These are phyloP conservation scores for Mentha longifolia DNA, from an alignment of 257 asterid genomes.

Conservation along the genomic window DNA sequence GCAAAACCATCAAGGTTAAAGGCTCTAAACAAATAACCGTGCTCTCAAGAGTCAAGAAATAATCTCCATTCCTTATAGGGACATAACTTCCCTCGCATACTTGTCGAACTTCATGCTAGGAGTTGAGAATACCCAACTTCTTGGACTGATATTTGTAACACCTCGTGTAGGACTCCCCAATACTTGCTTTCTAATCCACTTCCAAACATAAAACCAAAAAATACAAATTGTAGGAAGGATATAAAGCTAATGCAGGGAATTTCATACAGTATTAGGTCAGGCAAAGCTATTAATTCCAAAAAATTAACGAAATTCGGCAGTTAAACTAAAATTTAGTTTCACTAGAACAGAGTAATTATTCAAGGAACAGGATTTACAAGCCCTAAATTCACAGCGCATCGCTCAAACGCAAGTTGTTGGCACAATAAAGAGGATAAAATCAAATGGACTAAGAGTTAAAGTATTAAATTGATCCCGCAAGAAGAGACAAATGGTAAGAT, in stretches of 20 bases:
- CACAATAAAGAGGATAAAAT: conserved; percentile 15
- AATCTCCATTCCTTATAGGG: background rate
- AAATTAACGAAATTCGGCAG: conserved; percentile 20
- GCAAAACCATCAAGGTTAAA: conserved; percentile 2
- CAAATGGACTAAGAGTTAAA: conserved; percentile 17
- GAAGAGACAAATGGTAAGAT: conserved; percentile 17
- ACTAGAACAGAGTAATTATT: background rate
- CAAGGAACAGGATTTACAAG: conserved; percentile 18
- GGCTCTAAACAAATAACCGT: conserved; percentile 4
- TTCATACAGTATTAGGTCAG: conserved; percentile 14
- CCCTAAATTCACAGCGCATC: conserved; percentile 29
- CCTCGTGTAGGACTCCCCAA: conserved; percentile 3
- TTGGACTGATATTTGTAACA: conserved; percentile 12
- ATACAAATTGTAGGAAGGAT: conserved; percentile 26
- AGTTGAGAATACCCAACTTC: background rate
- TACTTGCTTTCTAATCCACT: background rate
- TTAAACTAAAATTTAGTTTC: conserved; percentile 26
- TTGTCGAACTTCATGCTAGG: conserved; percentile 1
- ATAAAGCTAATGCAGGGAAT: conserved; percentile 4
- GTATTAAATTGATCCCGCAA: conserved; percentile 26
- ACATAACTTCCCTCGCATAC: conserved; percentile 13
- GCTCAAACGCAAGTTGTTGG: background rate
- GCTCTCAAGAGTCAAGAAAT: conserved; percentile 20
- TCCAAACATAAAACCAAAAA: conserved; percentile 23
- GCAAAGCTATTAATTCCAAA: background rate